Evolutionary conservation across 345 rosid species (phyloP).

Genomic region (Alliaria petiolata): DNA sequence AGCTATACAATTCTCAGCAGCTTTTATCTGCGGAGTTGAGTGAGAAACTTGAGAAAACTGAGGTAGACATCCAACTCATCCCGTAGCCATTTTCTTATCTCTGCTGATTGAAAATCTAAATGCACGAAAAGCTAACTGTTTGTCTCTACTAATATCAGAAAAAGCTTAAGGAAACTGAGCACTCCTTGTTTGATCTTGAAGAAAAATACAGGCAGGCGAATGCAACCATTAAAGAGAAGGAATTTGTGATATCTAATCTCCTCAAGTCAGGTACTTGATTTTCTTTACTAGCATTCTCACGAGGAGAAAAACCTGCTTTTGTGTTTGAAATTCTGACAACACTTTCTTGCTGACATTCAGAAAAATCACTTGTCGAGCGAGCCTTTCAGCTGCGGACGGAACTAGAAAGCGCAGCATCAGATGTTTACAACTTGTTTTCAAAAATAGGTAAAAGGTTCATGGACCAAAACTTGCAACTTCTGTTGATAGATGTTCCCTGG

Average conservation of each 20-base stretch:
- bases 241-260: conserved; percentile 79
- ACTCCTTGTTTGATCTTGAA: conserved; percentile 76
- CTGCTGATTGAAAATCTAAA: neutral
- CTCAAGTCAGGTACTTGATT: conserved; percentile 70
- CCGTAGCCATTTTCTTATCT: neutral
- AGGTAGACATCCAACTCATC: conserved; percentile 44
- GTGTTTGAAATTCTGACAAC: neutral
- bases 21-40: conserved; percentile 62
- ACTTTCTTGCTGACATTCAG: conserved; percentile 36
- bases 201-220: conserved; percentile 93
- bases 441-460: conserved; percentile 61
- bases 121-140: conserved; percentile 16
- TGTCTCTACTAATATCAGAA: conserved; percentile 46
- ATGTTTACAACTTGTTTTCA: conserved; percentile 77
- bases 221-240: conserved; percentile 87
- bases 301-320: neutral
- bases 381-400: conserved; percentile 84
- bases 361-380: conserved; percentile 76
- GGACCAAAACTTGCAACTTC: neutral
- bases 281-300: neutral
- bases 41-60: conserved; percentile 79
- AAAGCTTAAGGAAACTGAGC: conserved; percentile 87
- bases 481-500: conserved; percentile 4
- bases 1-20: conserved; percentile 74
- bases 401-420: conserved; percentile 83